Percentiles rank a stretch among this genome's conserved stretches.
Evolutionary conservation across 2,329 filamentous ascomycete genomes (phyloP).

Genomic region (Beauveria medogensis): DNA sequence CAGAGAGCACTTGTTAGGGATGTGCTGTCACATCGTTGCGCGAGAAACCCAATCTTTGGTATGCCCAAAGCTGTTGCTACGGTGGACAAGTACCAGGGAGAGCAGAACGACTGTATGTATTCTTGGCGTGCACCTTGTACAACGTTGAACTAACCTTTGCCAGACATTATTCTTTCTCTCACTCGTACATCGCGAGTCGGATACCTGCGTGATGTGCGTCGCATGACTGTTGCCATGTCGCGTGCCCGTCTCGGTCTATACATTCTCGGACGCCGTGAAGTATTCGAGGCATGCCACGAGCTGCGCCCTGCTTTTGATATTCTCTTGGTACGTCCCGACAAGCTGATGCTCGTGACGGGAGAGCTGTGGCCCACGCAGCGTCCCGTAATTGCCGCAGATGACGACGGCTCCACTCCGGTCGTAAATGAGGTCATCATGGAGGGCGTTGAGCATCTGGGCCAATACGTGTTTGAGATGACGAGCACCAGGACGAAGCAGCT

Average conservation of each 20-base stretch:
- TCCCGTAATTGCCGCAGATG: conserved; percentile 28
- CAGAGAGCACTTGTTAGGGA: conserved; percentile 84
- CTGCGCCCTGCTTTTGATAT: conserved; percentile 78
- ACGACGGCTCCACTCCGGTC: conserved; percentile 28
- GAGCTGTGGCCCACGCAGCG: conserved; percentile 75
- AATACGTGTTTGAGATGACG: conserved; percentile 97
- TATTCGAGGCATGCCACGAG: conserved; percentile 86
- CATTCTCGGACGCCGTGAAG: conserved; percentile 75
- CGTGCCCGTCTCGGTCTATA: conserved; percentile 88
- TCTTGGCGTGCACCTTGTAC: background rate
- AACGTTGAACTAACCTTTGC: conserved; percentile 15
- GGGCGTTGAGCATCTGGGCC: conserved; percentile 84
- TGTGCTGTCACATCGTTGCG: conserved; percentile 76
- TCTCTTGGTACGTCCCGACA: conserved; percentile 69
- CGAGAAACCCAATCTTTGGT: conserved; percentile 76
- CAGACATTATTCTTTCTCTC: conserved; percentile 88
- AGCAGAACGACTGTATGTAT: conserved; percentile 92
- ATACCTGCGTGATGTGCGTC: conserved; percentile 86
- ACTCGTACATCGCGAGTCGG: conserved; percentile 83
- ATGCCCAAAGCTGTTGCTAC: conserved; percentile 85
- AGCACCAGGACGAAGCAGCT: conserved; percentile 48
- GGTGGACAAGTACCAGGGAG: conserved; percentile 97
- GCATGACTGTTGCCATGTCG: conserved; percentile 88
- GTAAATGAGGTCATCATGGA: conserved; percentile 67
- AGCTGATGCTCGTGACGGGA: conserved; percentile 70